Conservation (phyloP, 1,284 basidiomycete genomes). For the Ustilago esculenta region DNA sequence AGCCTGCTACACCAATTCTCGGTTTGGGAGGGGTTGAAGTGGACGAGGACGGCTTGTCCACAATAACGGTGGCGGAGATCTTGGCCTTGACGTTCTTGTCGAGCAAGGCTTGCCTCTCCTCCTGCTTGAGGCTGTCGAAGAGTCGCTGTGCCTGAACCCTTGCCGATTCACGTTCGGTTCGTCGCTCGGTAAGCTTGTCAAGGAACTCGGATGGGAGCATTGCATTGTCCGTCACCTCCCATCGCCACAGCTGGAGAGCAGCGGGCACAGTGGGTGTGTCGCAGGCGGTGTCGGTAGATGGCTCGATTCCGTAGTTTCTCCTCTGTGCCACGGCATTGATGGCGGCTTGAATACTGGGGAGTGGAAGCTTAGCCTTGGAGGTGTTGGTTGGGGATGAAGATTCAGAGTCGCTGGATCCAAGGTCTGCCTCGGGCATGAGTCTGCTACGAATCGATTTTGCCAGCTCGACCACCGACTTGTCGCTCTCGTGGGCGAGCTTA, state of each 20-base stretch:
- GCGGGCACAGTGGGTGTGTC: constrained; percentile 20
- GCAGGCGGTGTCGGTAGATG: constrained; percentile 6
- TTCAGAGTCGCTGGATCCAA: constrained; percentile 37
- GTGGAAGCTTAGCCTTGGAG: constrained; percentile 32
- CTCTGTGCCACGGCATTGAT: constrained; percentile 52
- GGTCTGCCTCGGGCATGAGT: constrained; percentile 53
- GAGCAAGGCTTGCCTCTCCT: constrained; percentile 44
- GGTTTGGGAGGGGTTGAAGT: constrained; percentile 8
- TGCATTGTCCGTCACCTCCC: constrained; percentile 78
- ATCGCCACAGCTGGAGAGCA: constrained; percentile 79
- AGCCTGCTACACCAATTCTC: constrained; percentile 5
- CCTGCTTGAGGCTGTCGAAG: constrained; percentile 34
- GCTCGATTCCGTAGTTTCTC: constrained; percentile 58
- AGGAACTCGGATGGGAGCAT: constrained; percentile 78
- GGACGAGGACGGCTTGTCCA: constrained; percentile 5
- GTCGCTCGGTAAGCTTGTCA: constrained; percentile 75
- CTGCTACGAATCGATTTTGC: constrained; percentile 46
- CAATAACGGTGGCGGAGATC: constrained; percentile 28
- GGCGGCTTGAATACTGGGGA: constrained; percentile 42
- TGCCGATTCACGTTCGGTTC: constrained; percentile 76
- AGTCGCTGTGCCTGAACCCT: constrained; percentile 32
- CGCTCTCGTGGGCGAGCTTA: constrained; percentile 74
- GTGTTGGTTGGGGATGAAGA: constrained; percentile 8
- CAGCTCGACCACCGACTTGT: constrained; percentile 53
- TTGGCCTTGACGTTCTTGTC: constrained; percentile 36